Conservation (phyloP, 2,329 filamentous ascomycete species). For the Venturia asperata region DNA sequence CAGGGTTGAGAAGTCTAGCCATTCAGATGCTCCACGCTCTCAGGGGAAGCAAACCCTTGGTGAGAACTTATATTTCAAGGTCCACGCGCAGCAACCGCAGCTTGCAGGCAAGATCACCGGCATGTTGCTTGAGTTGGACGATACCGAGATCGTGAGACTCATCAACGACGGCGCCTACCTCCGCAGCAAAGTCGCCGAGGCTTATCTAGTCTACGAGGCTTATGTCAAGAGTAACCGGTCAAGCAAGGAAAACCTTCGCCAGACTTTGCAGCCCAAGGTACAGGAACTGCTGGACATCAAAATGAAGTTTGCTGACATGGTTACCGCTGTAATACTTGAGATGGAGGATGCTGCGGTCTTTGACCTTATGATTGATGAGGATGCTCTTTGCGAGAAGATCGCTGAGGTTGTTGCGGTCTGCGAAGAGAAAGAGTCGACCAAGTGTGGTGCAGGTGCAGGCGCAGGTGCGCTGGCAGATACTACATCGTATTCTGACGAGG, state of each 20-base stretch:
- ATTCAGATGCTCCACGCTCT: conserved; percentile 50
- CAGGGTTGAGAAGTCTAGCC: conserved; percentile 45
- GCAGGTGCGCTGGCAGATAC: not conserved
- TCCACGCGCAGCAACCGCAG: conserved; percentile 86
- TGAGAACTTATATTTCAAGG: conserved; percentile 98
- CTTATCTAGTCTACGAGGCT: conserved; percentile 93
- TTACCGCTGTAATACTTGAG: not conserved
- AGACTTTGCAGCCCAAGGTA: not conserved
- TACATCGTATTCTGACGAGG: not conserved
- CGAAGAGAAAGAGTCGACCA: not conserved
- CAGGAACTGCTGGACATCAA: not conserved
- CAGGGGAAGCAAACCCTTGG: conserved; percentile 99
- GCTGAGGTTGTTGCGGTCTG: not conserved
- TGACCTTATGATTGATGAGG: not conserved
- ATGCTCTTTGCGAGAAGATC: not conserved
- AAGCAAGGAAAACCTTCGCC: not conserved
- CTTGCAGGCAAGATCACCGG: conserved; percentile 98
- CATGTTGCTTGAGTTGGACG: conserved; percentile 99
- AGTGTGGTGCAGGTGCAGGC: not conserved
- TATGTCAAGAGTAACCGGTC: conserved; percentile 77
- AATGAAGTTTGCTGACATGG: not conserved
- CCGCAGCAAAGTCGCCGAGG: conserved; percentile 93
- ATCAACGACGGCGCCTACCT: conserved; percentile 86
- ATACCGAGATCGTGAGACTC: conserved; percentile 82
- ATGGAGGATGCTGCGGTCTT: not conserved